phyloP scores from a whole-genome alignment of 129 eudicot genomes.

The Flaveria ramosissima region DNA sequence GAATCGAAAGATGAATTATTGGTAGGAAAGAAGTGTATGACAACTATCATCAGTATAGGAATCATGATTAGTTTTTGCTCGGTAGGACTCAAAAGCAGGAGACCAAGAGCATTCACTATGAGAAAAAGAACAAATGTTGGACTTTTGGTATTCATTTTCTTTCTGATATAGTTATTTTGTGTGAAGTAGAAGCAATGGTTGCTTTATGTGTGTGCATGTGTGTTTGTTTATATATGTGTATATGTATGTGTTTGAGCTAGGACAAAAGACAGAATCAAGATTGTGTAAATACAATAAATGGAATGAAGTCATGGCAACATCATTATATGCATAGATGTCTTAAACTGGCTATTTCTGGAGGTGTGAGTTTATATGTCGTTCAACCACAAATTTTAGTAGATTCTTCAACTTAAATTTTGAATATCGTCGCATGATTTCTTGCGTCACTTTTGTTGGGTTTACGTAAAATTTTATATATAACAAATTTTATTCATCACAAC shows the following conservation, averaged over 20 bases:
- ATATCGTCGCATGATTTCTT: background rate
- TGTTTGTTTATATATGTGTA: background rate
- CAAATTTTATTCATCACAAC: background rate
- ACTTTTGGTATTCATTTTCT: conserved; percentile 10
- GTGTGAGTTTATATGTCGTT: background rate
- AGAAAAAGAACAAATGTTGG: conserved; percentile 25
- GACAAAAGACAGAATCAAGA: conserved; percentile 8
- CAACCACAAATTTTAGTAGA: background rate
- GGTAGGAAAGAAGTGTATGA: conserved; percentile 32
- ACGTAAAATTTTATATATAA: no score
- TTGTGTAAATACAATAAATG: background rate
- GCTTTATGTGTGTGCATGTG: background rate
- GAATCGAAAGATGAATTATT: background rate
- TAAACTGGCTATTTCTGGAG: conserved; percentile 3
- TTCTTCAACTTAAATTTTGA: background rate
- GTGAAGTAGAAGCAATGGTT: background rate
- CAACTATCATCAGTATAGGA: conserved; percentile 27
- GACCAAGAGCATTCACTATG: conserved; percentile 16
- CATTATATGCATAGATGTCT: conserved; percentile 4
- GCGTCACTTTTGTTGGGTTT: background rate
- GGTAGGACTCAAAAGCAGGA: background rate
- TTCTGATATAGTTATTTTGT: background rate
- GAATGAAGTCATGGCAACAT: conserved; percentile 20
- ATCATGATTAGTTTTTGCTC: conserved; percentile 29
- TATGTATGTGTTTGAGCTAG: background rate